These are phyloP conservation scores for Mucor sp. DNA, from an alignment of 371 early-diverging fungal genomes.

Conservation along the genomic window DNA sequence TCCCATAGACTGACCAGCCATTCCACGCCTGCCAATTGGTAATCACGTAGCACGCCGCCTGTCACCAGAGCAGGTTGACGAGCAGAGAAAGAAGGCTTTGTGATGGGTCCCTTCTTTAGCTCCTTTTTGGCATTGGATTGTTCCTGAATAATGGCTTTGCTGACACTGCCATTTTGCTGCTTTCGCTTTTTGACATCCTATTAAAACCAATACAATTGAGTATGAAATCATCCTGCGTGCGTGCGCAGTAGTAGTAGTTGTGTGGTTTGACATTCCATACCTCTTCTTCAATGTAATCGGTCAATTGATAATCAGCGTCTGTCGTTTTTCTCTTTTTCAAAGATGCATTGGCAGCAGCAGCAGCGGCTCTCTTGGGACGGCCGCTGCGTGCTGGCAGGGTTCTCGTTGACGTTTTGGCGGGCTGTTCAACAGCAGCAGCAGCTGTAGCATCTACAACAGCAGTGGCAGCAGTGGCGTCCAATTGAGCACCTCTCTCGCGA, in stretches of 20 bases:
- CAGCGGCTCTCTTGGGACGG: neutral
- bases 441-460: neutral
- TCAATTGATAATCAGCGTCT: slow-evolving; percentile 57
- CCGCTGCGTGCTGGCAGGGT: neutral
- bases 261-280: slow-evolving; percentile 24
- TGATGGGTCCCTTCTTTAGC: slow-evolving; percentile 3
- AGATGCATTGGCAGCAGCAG: neutral
- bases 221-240: neutral
- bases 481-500: slow-evolving; percentile 51
- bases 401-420: neutral
- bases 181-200: slow-evolving; percentile 51
- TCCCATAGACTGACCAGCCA: slow-evolving; percentile 98
- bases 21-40: slow-evolving; percentile 97
- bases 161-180: slow-evolving; percentile 32
- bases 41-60: slow-evolving; percentile 87
- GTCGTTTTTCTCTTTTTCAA: slow-evolving; percentile 22
- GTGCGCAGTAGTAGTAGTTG: neutral
- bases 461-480: slow-evolving; percentile 28
- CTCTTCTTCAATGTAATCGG: slow-evolving; percentile 63
- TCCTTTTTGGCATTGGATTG: slow-evolving; percentile 11
- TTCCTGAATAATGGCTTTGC: slow-evolving; percentile 39
- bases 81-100: slow-evolving; percentile 50
- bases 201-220: neutral
- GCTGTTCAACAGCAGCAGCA: neutral
- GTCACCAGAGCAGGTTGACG: slow-evolving; percentile 82